Percentiles rank a stretch among this genome's conserved stretches.
phyloP scores from a whole-genome alignment of 2,329 filamentous ascomycete genomes.

The Fusarium multiceps region DNA sequence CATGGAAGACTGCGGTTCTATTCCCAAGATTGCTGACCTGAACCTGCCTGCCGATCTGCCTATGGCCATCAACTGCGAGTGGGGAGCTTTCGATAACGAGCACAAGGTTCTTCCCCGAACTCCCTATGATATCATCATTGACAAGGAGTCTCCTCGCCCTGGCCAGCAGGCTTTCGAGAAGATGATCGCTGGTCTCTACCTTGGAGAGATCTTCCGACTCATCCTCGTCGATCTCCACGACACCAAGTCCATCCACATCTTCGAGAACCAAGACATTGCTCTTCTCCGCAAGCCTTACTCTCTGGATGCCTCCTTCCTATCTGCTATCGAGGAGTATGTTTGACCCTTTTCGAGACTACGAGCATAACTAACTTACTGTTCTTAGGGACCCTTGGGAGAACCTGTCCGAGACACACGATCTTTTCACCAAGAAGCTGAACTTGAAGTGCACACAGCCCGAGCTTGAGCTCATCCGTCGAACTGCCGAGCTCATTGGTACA shows the following conservation, averaged over 20 bases:
- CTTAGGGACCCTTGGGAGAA: slow-evolving; percentile 92
- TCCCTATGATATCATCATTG: slow-evolving; percentile 86
- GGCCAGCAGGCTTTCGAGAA: slow-evolving; percentile 97
- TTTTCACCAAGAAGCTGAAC: slow-evolving; percentile 80
- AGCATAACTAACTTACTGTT: slow-evolving; percentile 34
- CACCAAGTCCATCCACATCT: slow-evolving; percentile 78
- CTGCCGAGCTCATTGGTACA: slow-evolving; percentile 94
- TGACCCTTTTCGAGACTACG: not conserved
- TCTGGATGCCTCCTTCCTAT: slow-evolving; percentile 92
- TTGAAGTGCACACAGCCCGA: slow-evolving; percentile 79
- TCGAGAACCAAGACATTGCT: slow-evolving; percentile 83
- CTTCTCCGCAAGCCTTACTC: slow-evolving; percentile 87
- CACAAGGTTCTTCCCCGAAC: slow-evolving; percentile 88
- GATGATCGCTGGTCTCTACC: slow-evolving; percentile 95
- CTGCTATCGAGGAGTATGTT: slow-evolving; percentile 85
- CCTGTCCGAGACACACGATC: slow-evolving; percentile 85
- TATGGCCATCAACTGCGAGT: slow-evolving; percentile 98
- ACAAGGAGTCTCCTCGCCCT: slow-evolving; percentile 90
- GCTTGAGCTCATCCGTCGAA: slow-evolving; percentile 87
- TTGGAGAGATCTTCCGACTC: slow-evolving; percentile 93
- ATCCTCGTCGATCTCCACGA: slow-evolving; percentile 88
- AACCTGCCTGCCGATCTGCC: slow-evolving; percentile 85
- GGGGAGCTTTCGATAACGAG: slow-evolving; percentile 96
- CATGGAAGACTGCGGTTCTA: slow-evolving; percentile 91
- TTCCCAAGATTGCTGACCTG: slow-evolving; percentile 93